phyloP scores from a whole-genome alignment of 768 basidiomycete species.

The Suillus placidus region DNA sequence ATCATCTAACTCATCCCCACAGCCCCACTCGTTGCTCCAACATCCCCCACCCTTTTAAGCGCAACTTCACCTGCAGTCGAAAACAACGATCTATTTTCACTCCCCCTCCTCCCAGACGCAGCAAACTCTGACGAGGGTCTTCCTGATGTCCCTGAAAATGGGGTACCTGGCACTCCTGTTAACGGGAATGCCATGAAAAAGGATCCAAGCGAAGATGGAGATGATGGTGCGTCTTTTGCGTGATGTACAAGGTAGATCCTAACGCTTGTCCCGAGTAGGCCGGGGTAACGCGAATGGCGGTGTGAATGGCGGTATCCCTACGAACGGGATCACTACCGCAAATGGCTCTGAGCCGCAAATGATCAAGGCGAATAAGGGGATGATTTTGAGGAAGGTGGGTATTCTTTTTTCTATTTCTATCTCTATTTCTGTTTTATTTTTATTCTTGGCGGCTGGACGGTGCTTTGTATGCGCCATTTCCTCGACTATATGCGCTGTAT shows the following conservation, averaged over 20 bases:
- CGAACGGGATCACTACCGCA: conserved; percentile 13
- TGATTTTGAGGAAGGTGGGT: conserved; percentile 80
- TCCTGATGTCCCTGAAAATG: conserved; percentile 34
- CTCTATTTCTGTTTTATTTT: background rate
- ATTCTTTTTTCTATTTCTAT: background rate
- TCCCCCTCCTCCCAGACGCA: conserved; percentile 1
- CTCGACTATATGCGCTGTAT: background rate
- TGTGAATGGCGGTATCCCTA: conserved; percentile 22
- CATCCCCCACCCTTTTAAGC: background rate
- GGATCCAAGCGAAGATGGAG: conserved; percentile 34
- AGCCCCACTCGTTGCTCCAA: conserved; percentile 9
- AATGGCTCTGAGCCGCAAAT: conserved; percentile 41
- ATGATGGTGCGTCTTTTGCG: conserved; percentile 16
- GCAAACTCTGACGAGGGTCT: conserved; percentile 18
- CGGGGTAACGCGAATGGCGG: conserved; percentile 15
- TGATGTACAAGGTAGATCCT: background rate
- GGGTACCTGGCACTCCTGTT: background rate
- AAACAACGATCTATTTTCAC: conserved; percentile 8
- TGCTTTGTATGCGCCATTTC: conserved; percentile 1
- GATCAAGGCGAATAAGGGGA: conserved; percentile 93
- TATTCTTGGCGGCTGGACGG: conserved; percentile 49
- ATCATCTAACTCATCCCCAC: background rate
- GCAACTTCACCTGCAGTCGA: conserved; percentile 4
- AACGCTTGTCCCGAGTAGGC: conserved; percentile 4
- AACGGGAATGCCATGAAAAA: conserved; percentile 22